Conservation (phyloP, 2,329 filamentous ascomycete genomes). For the Xylariaceae sp. region DNA sequence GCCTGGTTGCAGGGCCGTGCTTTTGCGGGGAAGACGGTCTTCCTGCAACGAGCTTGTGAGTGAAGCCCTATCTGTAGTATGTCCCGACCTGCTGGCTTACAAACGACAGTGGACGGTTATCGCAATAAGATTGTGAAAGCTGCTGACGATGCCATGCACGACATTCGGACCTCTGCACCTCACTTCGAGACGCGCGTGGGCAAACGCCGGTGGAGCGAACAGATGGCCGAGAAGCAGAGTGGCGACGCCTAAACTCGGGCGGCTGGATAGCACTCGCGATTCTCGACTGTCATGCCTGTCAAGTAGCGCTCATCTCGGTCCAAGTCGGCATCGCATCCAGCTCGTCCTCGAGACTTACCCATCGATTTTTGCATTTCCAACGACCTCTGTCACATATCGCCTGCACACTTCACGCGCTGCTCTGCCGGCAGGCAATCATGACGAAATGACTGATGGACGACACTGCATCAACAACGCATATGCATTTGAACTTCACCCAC, state of each 20-base stretch:
- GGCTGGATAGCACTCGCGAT: neutral
- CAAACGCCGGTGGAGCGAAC: constrained; percentile 67
- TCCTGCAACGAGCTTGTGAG: constrained; percentile 86
- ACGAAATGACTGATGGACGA: too few species aligned
- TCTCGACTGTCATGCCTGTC: too few species aligned
- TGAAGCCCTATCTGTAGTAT: constrained; percentile 21
- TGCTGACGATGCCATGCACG: constrained; percentile 71
- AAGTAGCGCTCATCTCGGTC: too few species aligned
- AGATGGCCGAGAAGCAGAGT: constrained; percentile 35
- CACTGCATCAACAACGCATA: too few species aligned
- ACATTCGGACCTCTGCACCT: constrained; percentile 64
- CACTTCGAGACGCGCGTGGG: constrained; percentile 87
- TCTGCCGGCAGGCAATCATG: too few species aligned
- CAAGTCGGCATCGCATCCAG: too few species aligned
- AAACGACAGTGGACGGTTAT: constrained; percentile 75
- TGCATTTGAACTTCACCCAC: too few species aligned
- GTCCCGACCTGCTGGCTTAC: constrained; percentile 6
- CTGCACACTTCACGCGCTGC: too few species aligned
- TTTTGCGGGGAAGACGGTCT: constrained; percentile 78
- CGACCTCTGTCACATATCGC: too few species aligned
- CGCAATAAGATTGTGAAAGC: constrained; percentile 46
- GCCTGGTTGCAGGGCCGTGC: constrained; percentile 92
- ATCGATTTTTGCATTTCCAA: too few species aligned
- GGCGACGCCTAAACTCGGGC: constrained; percentile 14
- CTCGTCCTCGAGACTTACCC: too few species aligned